Base-by-base conservation (phyloP, 306 rosid genomes). In the Rubus parviflorus region DNA sequence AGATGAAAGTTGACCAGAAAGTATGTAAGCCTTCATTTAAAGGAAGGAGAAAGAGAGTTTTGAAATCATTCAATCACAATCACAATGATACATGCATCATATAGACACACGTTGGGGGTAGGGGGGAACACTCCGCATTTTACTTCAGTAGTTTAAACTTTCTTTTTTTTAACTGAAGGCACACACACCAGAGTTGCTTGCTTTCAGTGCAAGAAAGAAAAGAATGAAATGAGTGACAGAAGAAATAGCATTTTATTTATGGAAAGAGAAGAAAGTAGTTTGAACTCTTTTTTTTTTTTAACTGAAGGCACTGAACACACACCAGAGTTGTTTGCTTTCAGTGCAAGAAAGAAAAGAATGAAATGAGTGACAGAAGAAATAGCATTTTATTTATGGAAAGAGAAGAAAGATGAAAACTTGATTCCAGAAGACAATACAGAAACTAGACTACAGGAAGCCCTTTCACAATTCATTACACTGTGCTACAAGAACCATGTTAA, bases 1-100 rank as follows among this genome's bases (percentile, higher is more conserved):
- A 73, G 74, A 60, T n/a, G 56, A 40, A 23, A 53, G 45, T 70
- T 42, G 42, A 72, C 53, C 25, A 61, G 19, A 56, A 30, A 4
- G 64, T 61, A 25, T 61, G 10, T 61, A 61, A 61, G 42, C 42
- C 41, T 61, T 48, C 25, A 13, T 13, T 58, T n/a, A 14, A 54
- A 60, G 41, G 16, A 54, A 60, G 41, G 16, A 54, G 42, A 19
- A 47, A 40, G 5, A 62, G 38, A 72, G 20, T 25, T 38, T 70
- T 3, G 0, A 52, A 72, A 19, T 72, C 60, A 72, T 52, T 38
- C 13, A 52, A 72, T 14, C 67, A 61, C 41, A 61, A 30, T 38
- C 42, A 30, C 46, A 42, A 3, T 5, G 46, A 42, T 14, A 61
- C 42, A 61, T 30, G 12, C 16, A 61, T 58, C 41, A 61, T 30